Evolutionary conservation across 2,329 filamentous ascomycete genomes (phyloP), one percentile per base, ranked within the genome.

Genomic region (Aureobasidium namibiae): DNA sequence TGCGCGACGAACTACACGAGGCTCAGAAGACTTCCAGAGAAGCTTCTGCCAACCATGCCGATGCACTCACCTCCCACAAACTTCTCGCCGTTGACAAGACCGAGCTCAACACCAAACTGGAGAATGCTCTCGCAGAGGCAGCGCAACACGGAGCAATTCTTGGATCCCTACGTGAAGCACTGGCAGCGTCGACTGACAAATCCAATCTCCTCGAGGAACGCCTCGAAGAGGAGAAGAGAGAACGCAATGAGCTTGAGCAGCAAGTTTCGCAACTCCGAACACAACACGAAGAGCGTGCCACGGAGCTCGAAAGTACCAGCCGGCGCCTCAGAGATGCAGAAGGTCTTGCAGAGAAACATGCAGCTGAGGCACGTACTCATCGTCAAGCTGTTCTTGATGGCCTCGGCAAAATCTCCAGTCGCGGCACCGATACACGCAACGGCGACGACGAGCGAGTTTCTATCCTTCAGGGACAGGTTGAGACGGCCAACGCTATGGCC

Each of bases 71-170:
- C 1, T 80, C 87, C 39, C 77, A 89, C 42, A 85, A 90, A 65
- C 76, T 96, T 61, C 76, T 96, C n/a, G 81, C 81, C 58, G 82
- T 95, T n/a, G 92, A 97, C 70, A 95, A 94, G 72, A 82, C 87
- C 3, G 90, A 95, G 63, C 73, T 96, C 14, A 80, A 82, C 56
- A 76, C 77, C 34, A 88, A 86, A 69, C 84, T 90, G 59, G 80
- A 88, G 18, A 86, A 88, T 36, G 82, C 82, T 3, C 72, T 85
- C 1, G 80, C 81, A n/a, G 85, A 82, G 56, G 82, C 87, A 0
- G 84, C 85, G 68, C 88, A 87, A 57, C 86, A 91, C 66, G 79
- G 80, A 11, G 79, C 83, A 16, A 86, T 90, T 5, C 84, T 99
- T 49, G 82, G 83, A 33, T 85, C 88, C 3, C 78, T 99, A 42